A percentile compares a stretch with the other conserved stretches of the same genome.
Evolutionary conservation across 2,329 filamentous ascomycete species (phyloP).

Genomic region (Fonsecaea pedrosoi): DNA sequence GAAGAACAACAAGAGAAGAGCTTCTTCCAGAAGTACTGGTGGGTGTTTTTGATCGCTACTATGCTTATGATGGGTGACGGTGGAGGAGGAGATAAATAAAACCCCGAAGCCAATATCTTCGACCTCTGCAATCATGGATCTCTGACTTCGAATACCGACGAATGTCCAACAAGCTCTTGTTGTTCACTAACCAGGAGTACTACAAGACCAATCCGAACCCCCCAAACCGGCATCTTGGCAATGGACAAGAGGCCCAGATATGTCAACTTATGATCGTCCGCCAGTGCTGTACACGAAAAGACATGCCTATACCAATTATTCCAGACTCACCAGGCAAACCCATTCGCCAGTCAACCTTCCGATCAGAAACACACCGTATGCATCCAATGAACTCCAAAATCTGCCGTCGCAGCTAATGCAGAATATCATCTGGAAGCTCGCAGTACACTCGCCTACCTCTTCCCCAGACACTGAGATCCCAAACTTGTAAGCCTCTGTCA

Average conservation of each 20-base stretch:
- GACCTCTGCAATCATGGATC: not conserved
- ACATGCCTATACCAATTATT: not conserved
- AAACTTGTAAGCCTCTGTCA: slow-evolving; percentile 50
- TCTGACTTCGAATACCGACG: not conserved
- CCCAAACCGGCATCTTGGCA: not conserved
- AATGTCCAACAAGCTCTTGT: not conserved
- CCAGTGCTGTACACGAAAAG: not conserved
- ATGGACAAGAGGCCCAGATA: not conserved
- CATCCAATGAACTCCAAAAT: not conserved
- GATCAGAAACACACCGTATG: not conserved
- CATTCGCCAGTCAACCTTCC: not conserved
- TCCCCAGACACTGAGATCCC: slow-evolving; percentile 46
- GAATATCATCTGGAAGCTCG: slow-evolving; percentile 13
- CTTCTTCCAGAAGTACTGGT: slow-evolving; percentile 58
- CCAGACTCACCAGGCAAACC: not conserved
- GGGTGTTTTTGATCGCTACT: slow-evolving; percentile 52
- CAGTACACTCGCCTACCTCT: slow-evolving; percentile 38
- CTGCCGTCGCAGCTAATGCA: slow-evolving; percentile 7
- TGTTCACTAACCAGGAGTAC: not conserved
- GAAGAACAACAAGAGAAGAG: slow-evolving; percentile 53
- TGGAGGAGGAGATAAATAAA: slow-evolving; percentile 43
- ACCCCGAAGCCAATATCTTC: not conserved
- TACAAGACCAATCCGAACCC: not conserved
- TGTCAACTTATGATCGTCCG: not conserved
- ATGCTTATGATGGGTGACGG: slow-evolving; percentile 52